phyloP scores from a whole-genome alignment of 2,329 filamentous ascomycete genomes.

The Decorospora gaudefroyi region DNA sequence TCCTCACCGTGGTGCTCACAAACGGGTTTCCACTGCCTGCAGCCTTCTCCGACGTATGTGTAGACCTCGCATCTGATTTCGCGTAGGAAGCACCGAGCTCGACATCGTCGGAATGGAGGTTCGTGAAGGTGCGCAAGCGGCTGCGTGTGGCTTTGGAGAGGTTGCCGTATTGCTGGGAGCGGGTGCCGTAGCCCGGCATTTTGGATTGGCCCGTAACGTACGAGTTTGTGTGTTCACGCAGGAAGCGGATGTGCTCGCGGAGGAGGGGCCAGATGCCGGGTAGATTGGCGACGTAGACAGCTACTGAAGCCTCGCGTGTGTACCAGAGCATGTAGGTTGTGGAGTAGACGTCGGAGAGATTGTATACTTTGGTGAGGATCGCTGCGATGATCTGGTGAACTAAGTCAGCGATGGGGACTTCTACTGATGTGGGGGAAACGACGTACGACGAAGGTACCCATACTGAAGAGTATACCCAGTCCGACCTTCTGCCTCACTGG shows the following conservation, averaged over 20 bases:
- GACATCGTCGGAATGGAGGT: slow-evolving; percentile 27
- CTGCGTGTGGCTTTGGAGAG: slow-evolving; percentile 19
- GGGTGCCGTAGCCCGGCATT: slow-evolving; percentile 25
- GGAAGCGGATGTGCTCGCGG: slow-evolving; percentile 49
- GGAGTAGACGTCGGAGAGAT: slow-evolving; percentile 51
- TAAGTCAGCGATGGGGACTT: slow-evolving; percentile 4
- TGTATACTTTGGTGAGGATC: slow-evolving; percentile 57
- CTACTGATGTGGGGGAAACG: neutral
- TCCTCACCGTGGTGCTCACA: slow-evolving; percentile 2
- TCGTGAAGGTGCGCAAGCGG: slow-evolving; percentile 11
- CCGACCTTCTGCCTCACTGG: slow-evolving; percentile 58
- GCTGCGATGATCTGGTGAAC: slow-evolving; percentile 45
- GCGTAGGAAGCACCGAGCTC: slow-evolving; percentile 24
- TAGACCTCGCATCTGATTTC: slow-evolving; percentile 14
- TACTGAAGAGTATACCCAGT: slow-evolving; percentile 56
- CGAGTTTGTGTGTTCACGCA: slow-evolving; percentile 32
- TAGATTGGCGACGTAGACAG: slow-evolving; percentile 59
- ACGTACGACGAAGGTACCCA: slow-evolving; percentile 57
- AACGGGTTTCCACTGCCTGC: slow-evolving; percentile 12
- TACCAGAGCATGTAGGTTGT: slow-evolving; percentile 56
- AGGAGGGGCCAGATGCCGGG: slow-evolving; percentile 60
- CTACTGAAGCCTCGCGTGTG: slow-evolving; percentile 58
- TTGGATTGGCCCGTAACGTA: slow-evolving; percentile 18
- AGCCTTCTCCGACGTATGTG: slow-evolving; percentile 13
- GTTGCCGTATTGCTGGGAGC: slow-evolving; percentile 25